These are phyloP conservation scores for Bruguiera hainesii DNA, from an alignment of 441 rosid species.

Conservation along the genomic window DNA sequence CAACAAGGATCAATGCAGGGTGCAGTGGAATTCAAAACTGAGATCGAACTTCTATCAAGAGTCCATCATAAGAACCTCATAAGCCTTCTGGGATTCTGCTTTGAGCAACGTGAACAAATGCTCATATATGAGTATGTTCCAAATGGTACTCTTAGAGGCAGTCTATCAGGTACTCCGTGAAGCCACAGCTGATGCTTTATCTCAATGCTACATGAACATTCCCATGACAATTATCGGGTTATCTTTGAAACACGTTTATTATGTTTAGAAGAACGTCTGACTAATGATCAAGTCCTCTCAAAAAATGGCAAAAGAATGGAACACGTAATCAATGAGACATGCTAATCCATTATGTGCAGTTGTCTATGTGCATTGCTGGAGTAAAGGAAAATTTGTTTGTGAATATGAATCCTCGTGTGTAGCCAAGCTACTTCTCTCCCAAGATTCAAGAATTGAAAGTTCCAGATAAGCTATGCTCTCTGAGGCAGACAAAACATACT, in stretches of 20 bases:
- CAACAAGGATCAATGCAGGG: slow-evolving; percentile 83
- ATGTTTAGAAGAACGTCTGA: too few relatives aligned
- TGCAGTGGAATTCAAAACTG: slow-evolving; percentile 78
- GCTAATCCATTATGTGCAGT: too few relatives aligned
- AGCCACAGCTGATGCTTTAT: neutral
- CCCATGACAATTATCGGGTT: neutral
- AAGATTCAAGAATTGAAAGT: too few relatives aligned
- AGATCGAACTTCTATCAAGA: slow-evolving; percentile 90
- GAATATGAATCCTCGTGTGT: too few relatives aligned
- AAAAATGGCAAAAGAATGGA: too few relatives aligned
- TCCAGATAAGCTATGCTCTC: too few relatives aligned
- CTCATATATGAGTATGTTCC: slow-evolving; percentile 69
- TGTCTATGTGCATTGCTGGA: too few relatives aligned
- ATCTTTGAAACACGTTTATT: neutral
- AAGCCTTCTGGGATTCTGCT: slow-evolving; percentile 68
- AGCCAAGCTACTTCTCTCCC: too few relatives aligned
- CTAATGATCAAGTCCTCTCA: too few relatives aligned
- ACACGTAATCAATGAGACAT: too few relatives aligned
- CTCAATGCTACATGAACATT: neutral
- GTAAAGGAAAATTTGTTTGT: too few relatives aligned
- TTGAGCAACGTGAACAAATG: slow-evolving; percentile 69
- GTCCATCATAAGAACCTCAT: slow-evolving; percentile 90
- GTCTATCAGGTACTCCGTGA: slow-evolving; percentile 52
- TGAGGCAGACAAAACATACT: too few relatives aligned
- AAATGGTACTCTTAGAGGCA: slow-evolving; percentile 62